These are phyloP conservation scores for Aureobasidium sp. DNA, from an alignment of 2,329 filamentous ascomycete genomes.

Conservation along the genomic window DNA sequence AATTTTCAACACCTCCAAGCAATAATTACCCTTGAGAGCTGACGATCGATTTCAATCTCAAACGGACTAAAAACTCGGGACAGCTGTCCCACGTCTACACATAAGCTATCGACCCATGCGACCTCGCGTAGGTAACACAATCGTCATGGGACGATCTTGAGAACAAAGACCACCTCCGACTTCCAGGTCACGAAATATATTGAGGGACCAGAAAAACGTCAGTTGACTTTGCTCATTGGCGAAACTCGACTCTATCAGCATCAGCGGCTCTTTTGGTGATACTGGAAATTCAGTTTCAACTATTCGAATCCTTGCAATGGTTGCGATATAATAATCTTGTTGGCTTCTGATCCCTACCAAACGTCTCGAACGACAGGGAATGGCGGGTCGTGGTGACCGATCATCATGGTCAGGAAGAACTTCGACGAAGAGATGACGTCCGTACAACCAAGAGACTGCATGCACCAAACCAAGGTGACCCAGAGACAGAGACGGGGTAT, in stretches of 20 bases:
- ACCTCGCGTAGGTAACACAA: not conserved
- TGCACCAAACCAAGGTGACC: not conserved
- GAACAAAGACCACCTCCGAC: not conserved
- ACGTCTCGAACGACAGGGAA: not conserved
- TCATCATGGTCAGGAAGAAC: not conserved
- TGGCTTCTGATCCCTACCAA: not conserved
- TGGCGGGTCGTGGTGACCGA: not conserved
- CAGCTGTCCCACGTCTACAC: not conserved
- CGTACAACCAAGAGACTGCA: not conserved
- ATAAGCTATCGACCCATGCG: not conserved
- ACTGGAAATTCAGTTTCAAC: not conserved
- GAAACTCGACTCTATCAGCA: not conserved
- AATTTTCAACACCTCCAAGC: not conserved
- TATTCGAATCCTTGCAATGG: not conserved
- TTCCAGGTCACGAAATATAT: not conserved
- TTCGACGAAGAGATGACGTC: not conserved
- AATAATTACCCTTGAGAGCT: not conserved
- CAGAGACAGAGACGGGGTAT: not conserved
- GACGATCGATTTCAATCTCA: not conserved
- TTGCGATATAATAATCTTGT: not conserved
- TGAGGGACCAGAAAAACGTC: not conserved
- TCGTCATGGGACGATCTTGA: not conserved
- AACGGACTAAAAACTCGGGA: not conserved
- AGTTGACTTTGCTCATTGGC: not conserved
- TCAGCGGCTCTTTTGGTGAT: not conserved